phyloP scores from a whole-genome alignment of 2,329 filamentous ascomycete species.

The Pezicula radicicola region DNA sequence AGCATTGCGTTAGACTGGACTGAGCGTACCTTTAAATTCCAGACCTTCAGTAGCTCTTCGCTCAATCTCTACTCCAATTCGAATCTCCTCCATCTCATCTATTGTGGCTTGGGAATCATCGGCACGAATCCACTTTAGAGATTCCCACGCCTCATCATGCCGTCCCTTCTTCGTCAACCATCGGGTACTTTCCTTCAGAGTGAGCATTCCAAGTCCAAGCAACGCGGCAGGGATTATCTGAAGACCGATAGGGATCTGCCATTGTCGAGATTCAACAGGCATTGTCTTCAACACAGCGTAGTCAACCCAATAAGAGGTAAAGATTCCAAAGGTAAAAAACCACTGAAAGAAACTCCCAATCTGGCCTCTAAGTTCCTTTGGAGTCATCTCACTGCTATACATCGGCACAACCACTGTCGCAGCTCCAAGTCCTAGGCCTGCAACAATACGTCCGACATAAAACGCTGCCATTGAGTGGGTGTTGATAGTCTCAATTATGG shows the following conservation, averaged over 20 bases:
- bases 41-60: slow-evolving; percentile 39
- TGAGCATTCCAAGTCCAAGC: slow-evolving; percentile 44
- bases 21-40: background rate
- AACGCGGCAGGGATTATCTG: slow-evolving; percentile 42
- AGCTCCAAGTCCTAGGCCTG: slow-evolving; percentile 43
- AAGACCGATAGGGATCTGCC: slow-evolving; percentile 45
- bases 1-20: background rate
- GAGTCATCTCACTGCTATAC: slow-evolving; percentile 40
- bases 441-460: slow-evolving; percentile 44
- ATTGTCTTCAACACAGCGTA: slow-evolving; percentile 42
- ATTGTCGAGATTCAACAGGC: slow-evolving; percentile 36
- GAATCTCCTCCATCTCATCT: slow-evolving; percentile 38
- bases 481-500: slow-evolving; percentile 44
- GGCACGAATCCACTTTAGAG: slow-evolving; percentile 49
- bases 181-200: slow-evolving; percentile 45
- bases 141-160: slow-evolving; percentile 42
- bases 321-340: slow-evolving; percentile 33
- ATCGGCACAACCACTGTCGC: slow-evolving; percentile 41
- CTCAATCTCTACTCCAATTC: slow-evolving; percentile 45
- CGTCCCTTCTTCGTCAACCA: slow-evolving; percentile 46
- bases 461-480: slow-evolving; percentile 40
- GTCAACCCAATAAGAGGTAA: slow-evolving; percentile 38
- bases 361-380: slow-evolving; percentile 35
- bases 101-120: slow-evolving; percentile 35
- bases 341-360: slow-evolving; percentile 33